Conservation (phyloP, 1,139 yeast genomes). For the Meyerozyma carpophila region DNA sequence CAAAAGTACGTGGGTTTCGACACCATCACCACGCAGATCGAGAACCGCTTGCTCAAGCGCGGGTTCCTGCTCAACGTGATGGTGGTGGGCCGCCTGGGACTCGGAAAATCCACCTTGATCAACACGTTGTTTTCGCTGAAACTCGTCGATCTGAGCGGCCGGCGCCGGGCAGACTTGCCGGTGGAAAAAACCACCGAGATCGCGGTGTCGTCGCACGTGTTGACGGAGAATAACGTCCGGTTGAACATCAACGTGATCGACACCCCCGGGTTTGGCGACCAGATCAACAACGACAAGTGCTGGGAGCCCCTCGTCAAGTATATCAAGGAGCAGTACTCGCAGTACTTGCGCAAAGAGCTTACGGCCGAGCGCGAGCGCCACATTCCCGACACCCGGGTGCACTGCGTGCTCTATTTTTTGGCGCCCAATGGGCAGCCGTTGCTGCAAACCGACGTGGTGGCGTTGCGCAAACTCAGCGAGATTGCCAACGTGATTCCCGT, state of each 20-base stretch:
- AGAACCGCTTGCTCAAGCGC: slow-evolving; percentile 81
- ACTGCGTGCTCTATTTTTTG: slow-evolving; percentile 85
- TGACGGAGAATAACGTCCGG: slow-evolving; percentile 82
- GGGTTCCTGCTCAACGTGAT: slow-evolving; percentile 93
- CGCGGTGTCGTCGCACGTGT: slow-evolving; percentile 59
- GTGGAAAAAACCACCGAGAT: slow-evolving; percentile 87
- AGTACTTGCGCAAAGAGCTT: slow-evolving; percentile 87
- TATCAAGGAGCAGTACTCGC: slow-evolving; percentile 94
- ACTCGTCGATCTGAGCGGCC: slow-evolving; percentile 68
- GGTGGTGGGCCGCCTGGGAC: slow-evolving; percentile 93
- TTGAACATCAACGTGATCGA: slow-evolving; percentile 85
- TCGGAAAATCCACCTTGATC: slow-evolving; percentile 88
- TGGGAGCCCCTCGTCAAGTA: slow-evolving; percentile 97
- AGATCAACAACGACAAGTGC: slow-evolving; percentile 88
- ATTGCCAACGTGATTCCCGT: slow-evolving; percentile 93
- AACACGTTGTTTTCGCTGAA: slow-evolving; percentile 87
- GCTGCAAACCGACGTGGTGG: slow-evolving; percentile 75
- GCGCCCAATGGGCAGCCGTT: slow-evolving; percentile 84
- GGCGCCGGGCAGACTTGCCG: slow-evolving; percentile 62
- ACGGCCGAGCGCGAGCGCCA: slow-evolving; percentile 89
- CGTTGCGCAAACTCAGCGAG: slow-evolving; percentile 79
- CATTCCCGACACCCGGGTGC: slow-evolving; percentile 89
- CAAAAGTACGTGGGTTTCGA: slow-evolving; percentile 85
- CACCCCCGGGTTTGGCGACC: slow-evolving; percentile 98
- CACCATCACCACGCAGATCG: slow-evolving; percentile 92